Evolutionary conservation across 139 green algal species (phyloP).

Genomic region (Raphidocelis subcapitata): DNA sequence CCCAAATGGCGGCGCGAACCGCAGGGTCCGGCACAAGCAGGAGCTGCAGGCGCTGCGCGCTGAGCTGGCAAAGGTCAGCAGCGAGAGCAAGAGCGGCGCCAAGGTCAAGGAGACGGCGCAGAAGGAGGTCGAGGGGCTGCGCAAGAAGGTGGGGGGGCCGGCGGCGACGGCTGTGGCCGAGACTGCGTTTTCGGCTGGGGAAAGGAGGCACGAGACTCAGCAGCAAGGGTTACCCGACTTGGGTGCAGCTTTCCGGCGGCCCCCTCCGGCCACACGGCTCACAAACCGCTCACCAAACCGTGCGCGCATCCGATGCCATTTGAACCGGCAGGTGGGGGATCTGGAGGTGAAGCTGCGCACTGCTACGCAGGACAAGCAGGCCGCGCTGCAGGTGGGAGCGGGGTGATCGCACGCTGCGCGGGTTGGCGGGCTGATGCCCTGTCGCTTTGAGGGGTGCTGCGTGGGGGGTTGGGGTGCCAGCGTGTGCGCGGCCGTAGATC

Average conservation of each 20-base stretch:
- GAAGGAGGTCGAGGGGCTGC: slow-evolving; percentile 75
- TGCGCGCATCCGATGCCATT: too few relatives aligned
- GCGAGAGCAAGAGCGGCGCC: slow-evolving; percentile 57
- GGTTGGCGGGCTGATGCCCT: too few relatives aligned
- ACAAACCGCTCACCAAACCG: too few relatives aligned
- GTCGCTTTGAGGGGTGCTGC: too few relatives aligned
- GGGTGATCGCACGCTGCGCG: too few relatives aligned
- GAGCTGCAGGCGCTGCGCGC: slow-evolving; percentile 49
- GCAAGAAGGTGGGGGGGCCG: slow-evolving; percentile 36
- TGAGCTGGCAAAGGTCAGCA: slow-evolving; percentile 63
- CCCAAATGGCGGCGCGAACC: too few relatives aligned
- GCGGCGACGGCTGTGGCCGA: background rate
- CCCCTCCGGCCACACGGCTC: too few relatives aligned
- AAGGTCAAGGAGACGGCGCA: slow-evolving; percentile 63
- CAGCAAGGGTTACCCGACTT: background rate
- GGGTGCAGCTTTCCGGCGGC: too few relatives aligned
- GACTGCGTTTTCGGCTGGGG: background rate
- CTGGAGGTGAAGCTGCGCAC: slow-evolving; percentile 70
- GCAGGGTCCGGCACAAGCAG: slow-evolving; percentile 78
- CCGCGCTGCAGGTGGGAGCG: slow-evolving; percentile 29
- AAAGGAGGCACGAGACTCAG: background rate
- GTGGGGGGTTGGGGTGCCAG: too few relatives aligned
- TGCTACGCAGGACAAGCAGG: slow-evolving; percentile 64
- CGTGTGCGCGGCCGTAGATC: too few relatives aligned
- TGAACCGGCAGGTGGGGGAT: slow-evolving; percentile 52